phyloP scores from a whole-genome alignment of 2,329 filamentous ascomycete species.

The Paracorniculantispora psalliotae region DNA sequence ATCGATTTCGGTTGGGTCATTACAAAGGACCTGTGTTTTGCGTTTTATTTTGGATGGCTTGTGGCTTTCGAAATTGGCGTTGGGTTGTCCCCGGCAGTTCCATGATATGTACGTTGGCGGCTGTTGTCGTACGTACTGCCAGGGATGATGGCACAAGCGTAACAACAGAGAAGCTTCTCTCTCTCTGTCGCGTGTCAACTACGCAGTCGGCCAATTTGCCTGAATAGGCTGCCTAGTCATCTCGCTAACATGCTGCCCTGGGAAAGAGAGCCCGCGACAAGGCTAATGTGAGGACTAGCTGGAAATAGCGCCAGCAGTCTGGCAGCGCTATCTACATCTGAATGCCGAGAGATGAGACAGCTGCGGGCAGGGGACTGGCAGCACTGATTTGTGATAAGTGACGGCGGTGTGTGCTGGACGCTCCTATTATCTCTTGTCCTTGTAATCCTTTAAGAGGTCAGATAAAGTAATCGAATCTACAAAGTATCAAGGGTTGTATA shows the following conservation, averaged over 20 bases:
- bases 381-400: neutral
- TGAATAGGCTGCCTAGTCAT: neutral
- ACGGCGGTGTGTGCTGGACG: neutral
- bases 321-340: constrained; percentile 1
- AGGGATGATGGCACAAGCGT: no score
- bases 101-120: no score
- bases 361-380: neutral
- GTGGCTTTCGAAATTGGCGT: neutral
- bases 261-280: neutral
- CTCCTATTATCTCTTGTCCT: neutral
- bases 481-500: neutral
- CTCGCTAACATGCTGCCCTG: neutral
- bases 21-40: neutral
- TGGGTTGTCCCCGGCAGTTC: no score
- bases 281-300: neutral
- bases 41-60: neutral
- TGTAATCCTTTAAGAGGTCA: no score
- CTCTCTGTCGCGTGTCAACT: neutral
- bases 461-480: no score
- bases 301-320: neutral
- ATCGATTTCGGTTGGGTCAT: neutral
- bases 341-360: neutral
- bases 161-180: neutral
- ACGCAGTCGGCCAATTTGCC: neutral
- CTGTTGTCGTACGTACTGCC: no score